phyloP scores from a whole-genome alignment of 768 basidiomycete species.

The Trametes sanguinea region DNA sequence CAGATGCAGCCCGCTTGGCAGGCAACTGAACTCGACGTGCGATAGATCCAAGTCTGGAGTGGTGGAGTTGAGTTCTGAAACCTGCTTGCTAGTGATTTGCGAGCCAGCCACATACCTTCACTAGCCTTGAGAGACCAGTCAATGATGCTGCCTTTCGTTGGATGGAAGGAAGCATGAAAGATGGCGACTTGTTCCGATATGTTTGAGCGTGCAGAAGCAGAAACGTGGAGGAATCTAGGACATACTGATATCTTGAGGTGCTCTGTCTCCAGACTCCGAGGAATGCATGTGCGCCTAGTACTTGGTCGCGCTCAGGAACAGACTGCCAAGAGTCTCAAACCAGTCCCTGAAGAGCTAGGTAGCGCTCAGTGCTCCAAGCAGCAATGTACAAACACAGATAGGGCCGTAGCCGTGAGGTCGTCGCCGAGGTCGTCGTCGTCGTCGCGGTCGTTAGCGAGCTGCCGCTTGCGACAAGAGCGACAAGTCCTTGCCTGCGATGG shows the following conservation, averaged over 20 bases:
- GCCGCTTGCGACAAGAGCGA: neutral
- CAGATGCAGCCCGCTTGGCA: conserved; percentile 81
- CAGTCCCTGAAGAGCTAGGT: too few relatives aligned
- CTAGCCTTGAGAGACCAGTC: conserved; percentile 78
- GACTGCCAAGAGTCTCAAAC: too few relatives aligned
- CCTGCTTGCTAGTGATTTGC: too few relatives aligned
- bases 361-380: neutral
- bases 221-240: neutral
- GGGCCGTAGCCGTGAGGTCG: neutral
- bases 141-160: conserved; percentile 75
- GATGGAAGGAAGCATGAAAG: conserved; percentile 84
- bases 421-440: conserved; percentile 10
- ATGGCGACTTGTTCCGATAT: conserved; percentile 58
- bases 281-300: conserved; percentile 5
- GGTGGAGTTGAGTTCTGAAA: neutral
- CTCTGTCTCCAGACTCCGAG: conserved; percentile 5
- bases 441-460: conserved; percentile 14
- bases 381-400: neutral
- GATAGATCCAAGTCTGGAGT: conserved; percentile 62
- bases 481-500: too few relatives aligned
- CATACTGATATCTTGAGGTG: conserved; percentile 59
- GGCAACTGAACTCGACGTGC: conserved; percentile 75
- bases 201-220: neutral
- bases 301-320: neutral
- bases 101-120: too few relatives aligned